Base-by-base conservation (phyloP, 2,329 filamentous ascomycete genomes). In the Chaetomium sp. region DNA sequence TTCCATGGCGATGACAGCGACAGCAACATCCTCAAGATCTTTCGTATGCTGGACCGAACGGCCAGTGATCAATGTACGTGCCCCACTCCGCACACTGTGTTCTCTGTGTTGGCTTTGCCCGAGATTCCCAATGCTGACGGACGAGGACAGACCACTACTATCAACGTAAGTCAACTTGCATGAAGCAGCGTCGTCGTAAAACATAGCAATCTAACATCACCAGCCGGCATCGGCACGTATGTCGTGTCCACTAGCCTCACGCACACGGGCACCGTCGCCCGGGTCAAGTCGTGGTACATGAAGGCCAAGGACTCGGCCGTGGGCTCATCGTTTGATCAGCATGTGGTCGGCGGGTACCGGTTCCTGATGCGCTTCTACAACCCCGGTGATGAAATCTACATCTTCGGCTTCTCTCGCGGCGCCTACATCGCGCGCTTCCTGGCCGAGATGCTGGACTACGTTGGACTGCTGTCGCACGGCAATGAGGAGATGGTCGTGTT, bases 401-500 rank as follows among this genome's bases (percentile, higher is more conserved):
- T 89, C 70, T 88, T 89, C 57, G 87, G 87, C 0, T 90, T 89
- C 71, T 86, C 82, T 44, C 80, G 87, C 19, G 87, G 87, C 14
- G 79, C 86, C 1, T 89, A 89, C 64, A 86, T 87, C 44, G 87
- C 86, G 0, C 81, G 86, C 2, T 89, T 89, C 64, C 72, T 90
- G 0, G 88, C 89, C 0, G 88, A 94, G 66, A 92, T 92, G 89
- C 77, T 94, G 6, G 88, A 94, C 65, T 85, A 88, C 62, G 84
- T 94, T 53, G 89, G 90, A 1, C 76, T 95, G 0, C 76, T 95
- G 11, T 86, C 85, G 10, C 85, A 88, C 51, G 89, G 89, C 9
- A 95, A 95, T 63, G 88, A 95, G 66, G 89, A 94, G 62, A 86
- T 94, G 84, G 84, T 89, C 51, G 77, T 80, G 4, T 95, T 95